Conservation (phyloP, 75 land plant genomes). For the Cupressus sempervirens region DNA sequence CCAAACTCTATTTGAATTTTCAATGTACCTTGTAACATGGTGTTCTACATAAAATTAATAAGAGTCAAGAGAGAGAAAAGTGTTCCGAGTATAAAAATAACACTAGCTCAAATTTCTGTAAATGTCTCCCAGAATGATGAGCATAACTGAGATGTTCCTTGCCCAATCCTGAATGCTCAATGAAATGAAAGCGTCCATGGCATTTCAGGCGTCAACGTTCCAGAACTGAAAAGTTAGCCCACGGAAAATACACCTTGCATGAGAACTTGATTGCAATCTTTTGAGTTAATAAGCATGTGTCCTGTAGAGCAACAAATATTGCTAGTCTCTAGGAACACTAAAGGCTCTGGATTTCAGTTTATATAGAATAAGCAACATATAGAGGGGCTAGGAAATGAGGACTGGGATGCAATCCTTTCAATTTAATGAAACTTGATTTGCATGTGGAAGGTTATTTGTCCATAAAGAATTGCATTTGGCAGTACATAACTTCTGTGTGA, state of each 20-base stretch:
- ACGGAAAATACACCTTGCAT: background rate
- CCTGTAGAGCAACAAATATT: background rate
- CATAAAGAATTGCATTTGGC: background rate
- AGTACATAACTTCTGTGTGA: background rate
- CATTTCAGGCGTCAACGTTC: background rate
- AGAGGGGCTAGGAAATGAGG: background rate
- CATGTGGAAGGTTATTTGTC: background rate
- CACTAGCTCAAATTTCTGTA: background rate
- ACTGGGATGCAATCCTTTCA: background rate
- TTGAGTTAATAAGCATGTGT: background rate
- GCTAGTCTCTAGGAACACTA: background rate
- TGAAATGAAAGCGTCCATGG: background rate
- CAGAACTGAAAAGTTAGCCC: background rate
- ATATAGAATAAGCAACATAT: background rate
- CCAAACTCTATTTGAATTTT: background rate
- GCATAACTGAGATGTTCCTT: background rate
- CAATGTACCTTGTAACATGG: background rate
- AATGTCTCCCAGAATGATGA: constrained; percentile 4
- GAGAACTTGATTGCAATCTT: background rate
- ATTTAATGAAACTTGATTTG: background rate
- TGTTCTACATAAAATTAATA: background rate
- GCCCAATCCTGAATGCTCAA: background rate
- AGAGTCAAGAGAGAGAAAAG: background rate
- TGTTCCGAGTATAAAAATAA: background rate
- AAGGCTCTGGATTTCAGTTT: background rate